These are phyloP conservation scores for Isatis lusitanica DNA, from an alignment of 441 rosid species.

Conservation along the genomic window DNA sequence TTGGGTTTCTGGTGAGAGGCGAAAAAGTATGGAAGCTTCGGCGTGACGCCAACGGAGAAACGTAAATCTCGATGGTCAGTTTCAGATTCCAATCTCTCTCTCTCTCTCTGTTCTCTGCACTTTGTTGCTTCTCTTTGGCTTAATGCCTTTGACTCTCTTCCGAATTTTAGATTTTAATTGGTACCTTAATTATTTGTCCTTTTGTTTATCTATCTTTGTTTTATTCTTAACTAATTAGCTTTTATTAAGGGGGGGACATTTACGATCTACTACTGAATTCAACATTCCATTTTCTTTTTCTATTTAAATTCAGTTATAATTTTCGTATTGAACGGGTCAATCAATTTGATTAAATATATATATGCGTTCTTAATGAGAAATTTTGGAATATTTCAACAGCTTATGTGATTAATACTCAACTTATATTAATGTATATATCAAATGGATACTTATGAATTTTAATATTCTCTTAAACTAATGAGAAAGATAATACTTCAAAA, in stretches of 20 bases:
- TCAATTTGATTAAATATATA: background rate
- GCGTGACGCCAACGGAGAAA: conserved; percentile 41
- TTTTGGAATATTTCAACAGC: background rate
- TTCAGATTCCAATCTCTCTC: conserved; percentile 33
- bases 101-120: conserved; percentile 2
- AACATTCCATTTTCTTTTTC: background rate
- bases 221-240: conserved; percentile 8
- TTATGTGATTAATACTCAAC: background rate
- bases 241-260: background rate
- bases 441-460: background rate
- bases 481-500: background rate
- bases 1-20: conserved; percentile 20
- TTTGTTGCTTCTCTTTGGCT: conserved; percentile 18
- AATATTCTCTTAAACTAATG: background rate
- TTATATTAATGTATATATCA: background rate
- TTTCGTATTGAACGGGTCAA: conserved; percentile 26
- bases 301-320: background rate
- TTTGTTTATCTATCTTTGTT: conserved; percentile 14
- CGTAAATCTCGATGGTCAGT: conserved; percentile 42
- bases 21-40: conserved; percentile 28
- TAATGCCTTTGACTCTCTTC: conserved; percentile 33
- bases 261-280: background rate
- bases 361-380: background rate
- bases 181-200: conserved; percentile 14
- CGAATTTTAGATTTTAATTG: conserved; percentile 3